phyloP scores from a whole-genome alignment of 2,329 filamentous ascomycete species.

The Dactylonectria macrodidyma region DNA sequence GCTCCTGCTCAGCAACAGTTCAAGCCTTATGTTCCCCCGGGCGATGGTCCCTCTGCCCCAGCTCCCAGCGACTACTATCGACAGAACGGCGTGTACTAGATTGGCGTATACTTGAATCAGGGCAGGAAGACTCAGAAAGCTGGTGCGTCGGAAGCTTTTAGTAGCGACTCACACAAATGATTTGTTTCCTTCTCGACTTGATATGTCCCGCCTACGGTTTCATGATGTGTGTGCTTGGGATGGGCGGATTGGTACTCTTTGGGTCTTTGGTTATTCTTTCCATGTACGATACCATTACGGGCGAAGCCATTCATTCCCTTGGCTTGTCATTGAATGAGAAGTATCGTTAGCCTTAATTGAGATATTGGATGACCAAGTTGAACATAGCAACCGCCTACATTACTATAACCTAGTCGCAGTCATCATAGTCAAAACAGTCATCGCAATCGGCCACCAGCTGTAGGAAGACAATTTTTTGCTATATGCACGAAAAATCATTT shows the following conservation, averaged over 20 bases:
- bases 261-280: slow-evolving; percentile 20
- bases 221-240: slow-evolving; percentile 16
- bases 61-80: slow-evolving; percentile 71
- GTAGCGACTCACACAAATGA: slow-evolving; percentile 4
- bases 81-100: slow-evolving; percentile 56
- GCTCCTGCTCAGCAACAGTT: slow-evolving; percentile 64
- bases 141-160: background rate
- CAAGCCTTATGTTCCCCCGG: slow-evolving; percentile 71
- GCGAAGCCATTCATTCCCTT: slow-evolving; percentile 21
- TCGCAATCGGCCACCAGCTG: no score
- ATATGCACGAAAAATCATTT: no score
- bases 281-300: slow-evolving; percentile 34
- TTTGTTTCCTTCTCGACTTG: background rate
- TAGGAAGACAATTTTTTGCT: no score
- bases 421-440: no score
- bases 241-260: slow-evolving; percentile 12
- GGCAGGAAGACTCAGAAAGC: background rate
- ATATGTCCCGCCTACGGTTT: slow-evolving; percentile 12
- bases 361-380: no score
- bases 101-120: background rate
- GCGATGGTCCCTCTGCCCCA: slow-evolving; percentile 64
- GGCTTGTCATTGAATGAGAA: slow-evolving; percentile 11
- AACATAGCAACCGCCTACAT: no score
- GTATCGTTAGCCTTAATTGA: background rate
- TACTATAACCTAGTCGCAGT: no score